Conservation (phyloP, 441 rosid species). For the Populus hybrid region DNA sequence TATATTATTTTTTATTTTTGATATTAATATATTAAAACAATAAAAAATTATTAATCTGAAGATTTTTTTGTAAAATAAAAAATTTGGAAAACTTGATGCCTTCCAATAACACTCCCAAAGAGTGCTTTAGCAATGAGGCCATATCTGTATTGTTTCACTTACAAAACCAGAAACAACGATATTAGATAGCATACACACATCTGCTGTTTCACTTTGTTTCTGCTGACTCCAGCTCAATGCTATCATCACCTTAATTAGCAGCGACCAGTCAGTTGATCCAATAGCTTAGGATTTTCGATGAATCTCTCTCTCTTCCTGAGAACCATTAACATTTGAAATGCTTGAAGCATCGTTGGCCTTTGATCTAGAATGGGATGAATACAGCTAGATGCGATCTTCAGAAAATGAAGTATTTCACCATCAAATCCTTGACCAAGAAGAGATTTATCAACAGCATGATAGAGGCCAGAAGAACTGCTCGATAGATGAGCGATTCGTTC, state of each 20-base stretch:
- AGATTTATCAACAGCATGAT: slow-evolving; percentile 17
- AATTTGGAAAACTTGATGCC: too few species aligned
- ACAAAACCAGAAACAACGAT: too few species aligned
- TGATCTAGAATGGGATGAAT: slow-evolving; percentile 1
- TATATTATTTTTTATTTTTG: too few species aligned
- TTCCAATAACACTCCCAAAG: too few species aligned
- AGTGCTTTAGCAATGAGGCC: too few species aligned
- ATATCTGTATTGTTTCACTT: too few species aligned
- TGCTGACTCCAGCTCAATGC: background rate
- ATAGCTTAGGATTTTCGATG: background rate
- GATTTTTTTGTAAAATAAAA: too few species aligned
- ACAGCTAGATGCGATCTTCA: slow-evolving; percentile 13
- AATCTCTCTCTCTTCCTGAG: background rate
- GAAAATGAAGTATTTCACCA: slow-evolving; percentile 12
- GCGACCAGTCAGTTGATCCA: background rate
- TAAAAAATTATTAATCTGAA: too few species aligned
- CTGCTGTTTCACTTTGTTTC: background rate
- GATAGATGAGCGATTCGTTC: background rate
- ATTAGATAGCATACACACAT: too few species aligned
- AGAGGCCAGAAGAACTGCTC: background rate
- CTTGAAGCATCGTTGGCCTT: slow-evolving; percentile 14
- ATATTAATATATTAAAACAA: too few species aligned
- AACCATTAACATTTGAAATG: background rate
- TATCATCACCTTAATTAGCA: background rate
- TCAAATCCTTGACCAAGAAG: too few species aligned